Evolutionary conservation across 345 rosid genomes (phyloP).

Genomic region (Sapria himalayana): DNA sequence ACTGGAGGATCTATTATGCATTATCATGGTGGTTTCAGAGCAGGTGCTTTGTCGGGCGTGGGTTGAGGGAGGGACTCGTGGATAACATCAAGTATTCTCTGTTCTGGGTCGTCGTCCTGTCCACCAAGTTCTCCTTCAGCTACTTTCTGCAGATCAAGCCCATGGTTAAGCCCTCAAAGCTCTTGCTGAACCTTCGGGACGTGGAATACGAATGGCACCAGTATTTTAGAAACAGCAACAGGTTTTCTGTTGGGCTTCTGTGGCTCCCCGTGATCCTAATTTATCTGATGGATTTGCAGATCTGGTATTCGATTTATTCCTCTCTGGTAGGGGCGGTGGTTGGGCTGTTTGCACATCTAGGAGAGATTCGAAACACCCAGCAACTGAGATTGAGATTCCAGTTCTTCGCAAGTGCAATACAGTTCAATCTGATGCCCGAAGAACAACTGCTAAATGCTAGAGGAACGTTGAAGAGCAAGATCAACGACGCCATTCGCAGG

Average conservation of each 20-base stretch:
- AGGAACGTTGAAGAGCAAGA: conserved; percentile 57
- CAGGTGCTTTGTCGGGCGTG: conserved; percentile 60
- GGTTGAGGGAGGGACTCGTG: conserved; percentile 65
- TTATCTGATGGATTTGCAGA: conserved; percentile 86
- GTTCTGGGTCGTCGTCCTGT: conserved; percentile 69
- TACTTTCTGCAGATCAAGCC: conserved; percentile 79
- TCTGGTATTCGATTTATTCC: conserved; percentile 82
- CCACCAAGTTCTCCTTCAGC: conserved; percentile 65
- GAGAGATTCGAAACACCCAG: conserved; percentile 77
- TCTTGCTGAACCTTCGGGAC: conserved; percentile 17
- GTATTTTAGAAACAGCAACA: conserved; percentile 31
- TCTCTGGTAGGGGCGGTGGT: conserved; percentile 71
- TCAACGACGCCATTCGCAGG: conserved; percentile 62
- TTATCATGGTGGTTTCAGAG: conserved; percentile 75
- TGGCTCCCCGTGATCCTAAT: conserved; percentile 75
- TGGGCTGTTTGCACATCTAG: conserved; percentile 79
- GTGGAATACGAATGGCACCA: conserved; percentile 56
- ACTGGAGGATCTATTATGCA: conserved; percentile 48
- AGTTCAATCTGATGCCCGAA: conserved; percentile 91
- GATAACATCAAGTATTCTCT: conserved; percentile 53
- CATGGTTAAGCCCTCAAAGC: conserved; percentile 47
- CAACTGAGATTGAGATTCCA: conserved; percentile 86
- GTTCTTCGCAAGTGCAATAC: conserved; percentile 93
- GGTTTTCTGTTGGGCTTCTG: conserved; percentile 52
- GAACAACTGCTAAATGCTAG: conserved; percentile 73